These are phyloP conservation scores for Neotropicomus parvogracilis DNA, from an alignment of 1,284 basidiomycete species.

Conservation along the genomic window DNA sequence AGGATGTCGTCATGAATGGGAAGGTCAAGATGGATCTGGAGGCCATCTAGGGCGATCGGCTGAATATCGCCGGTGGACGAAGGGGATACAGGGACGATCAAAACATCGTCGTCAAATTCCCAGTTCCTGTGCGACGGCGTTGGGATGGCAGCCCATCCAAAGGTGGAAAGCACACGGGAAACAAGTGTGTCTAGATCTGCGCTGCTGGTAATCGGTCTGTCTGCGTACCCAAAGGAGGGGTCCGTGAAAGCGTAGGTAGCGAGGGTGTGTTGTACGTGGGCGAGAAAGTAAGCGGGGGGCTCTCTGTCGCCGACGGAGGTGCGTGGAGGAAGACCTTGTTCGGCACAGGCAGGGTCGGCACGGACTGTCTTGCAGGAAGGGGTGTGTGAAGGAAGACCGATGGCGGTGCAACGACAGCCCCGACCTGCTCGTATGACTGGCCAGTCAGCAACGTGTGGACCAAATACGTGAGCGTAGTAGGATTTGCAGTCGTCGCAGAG, in stretches of 20 bases:
- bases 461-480: constrained; percentile 32
- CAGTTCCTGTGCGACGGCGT: constrained; percentile 22
- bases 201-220: constrained; percentile 15
- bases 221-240: constrained; percentile 25
- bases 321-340: constrained; percentile 18
- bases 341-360: constrained; percentile 12
- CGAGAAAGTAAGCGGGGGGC: constrained; percentile 32
- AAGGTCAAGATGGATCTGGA: constrained; percentile 29
- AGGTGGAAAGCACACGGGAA: constrained; percentile 25
- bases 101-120: constrained; percentile 30
- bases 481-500: constrained; percentile 33
- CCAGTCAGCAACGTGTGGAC: constrained; percentile 32
- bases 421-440: constrained; percentile 30
- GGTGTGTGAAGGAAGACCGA: constrained; percentile 16
- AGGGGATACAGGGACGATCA: constrained; percentile 20
- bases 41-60: constrained; percentile 15
- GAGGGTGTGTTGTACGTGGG: constrained; percentile 27
- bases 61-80: constrained; percentile 1
- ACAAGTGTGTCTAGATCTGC: constrained; percentile 29
- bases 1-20: constrained; percentile 25
- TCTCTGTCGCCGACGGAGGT: constrained; percentile 29
- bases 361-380: constrained; percentile 10
- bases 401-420: constrained; percentile 26
- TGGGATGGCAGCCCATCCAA: constrained; percentile 23
- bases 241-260: constrained; percentile 27